Evolutionary conservation across 164 flowering plant species (phyloP).

Genomic region (Vitis rupestris): DNA sequence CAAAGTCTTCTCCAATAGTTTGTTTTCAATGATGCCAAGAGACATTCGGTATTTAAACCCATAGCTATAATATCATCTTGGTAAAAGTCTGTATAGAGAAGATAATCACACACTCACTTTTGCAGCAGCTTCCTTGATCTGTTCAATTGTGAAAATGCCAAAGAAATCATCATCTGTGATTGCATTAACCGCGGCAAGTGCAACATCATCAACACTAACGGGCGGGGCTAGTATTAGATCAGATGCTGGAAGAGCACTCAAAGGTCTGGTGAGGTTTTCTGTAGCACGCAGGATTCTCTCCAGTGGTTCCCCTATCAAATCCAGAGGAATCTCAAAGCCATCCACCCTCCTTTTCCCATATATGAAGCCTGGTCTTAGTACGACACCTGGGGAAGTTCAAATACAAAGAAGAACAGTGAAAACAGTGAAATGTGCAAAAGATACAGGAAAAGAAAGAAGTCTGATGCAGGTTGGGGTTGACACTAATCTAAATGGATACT

Average conservation of each 20-base stretch:
- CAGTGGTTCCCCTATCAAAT: slow-evolving; percentile 80
- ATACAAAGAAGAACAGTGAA: neutral
- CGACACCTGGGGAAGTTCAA: slow-evolving; percentile 59
- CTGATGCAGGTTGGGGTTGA: too few relatives aligned
- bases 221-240: slow-evolving; percentile 92
- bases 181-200: slow-evolving; percentile 73
- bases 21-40: too few relatives aligned
- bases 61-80: too few relatives aligned
- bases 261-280: slow-evolving; percentile 65
- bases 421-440: neutral
- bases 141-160: slow-evolving; percentile 89
- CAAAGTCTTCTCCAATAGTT: too few relatives aligned
- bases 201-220: slow-evolving; percentile 84
- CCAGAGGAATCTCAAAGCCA: slow-evolving; percentile 86
- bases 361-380: slow-evolving; percentile 88
- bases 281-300: slow-evolving; percentile 66
- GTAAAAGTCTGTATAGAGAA: neutral
- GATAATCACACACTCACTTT: slow-evolving; percentile 51
- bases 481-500: too few relatives aligned
- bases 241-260: slow-evolving; percentile 85
- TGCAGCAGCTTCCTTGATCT: slow-evolving; percentile 92
- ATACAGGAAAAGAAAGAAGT: too few relatives aligned
- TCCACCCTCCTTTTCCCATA: slow-evolving; percentile 86
- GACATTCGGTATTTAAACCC: too few relatives aligned
- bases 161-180: slow-evolving; percentile 80